A percentile compares a stretch with the other conserved stretches of the same genome.
Evolutionary conservation across 2,329 filamentous ascomycete genomes (phyloP).

Genomic region (Aspergillus sergii): DNA sequence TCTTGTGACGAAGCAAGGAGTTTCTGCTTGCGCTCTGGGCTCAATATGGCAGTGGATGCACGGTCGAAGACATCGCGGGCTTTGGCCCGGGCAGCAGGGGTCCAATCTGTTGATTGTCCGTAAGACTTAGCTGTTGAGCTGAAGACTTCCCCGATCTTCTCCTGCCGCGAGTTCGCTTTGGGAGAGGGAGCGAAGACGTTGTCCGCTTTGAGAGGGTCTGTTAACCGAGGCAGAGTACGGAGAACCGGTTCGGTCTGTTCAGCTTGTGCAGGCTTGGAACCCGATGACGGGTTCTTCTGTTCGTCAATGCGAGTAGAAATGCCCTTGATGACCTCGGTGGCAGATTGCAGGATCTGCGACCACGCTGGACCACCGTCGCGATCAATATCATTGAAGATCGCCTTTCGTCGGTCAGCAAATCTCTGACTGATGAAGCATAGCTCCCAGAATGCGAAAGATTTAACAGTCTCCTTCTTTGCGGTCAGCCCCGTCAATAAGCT

Average conservation of each 20-base stretch:
- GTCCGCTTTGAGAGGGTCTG: constrained; percentile 51
- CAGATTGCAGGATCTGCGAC: constrained; percentile 73
- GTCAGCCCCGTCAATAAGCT: constrained; percentile 82
- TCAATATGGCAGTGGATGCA: constrained; percentile 43
- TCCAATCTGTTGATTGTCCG: constrained; percentile 49
- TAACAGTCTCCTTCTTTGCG: constrained; percentile 76
- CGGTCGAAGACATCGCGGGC: constrained; percentile 41
- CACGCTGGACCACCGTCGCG: constrained; percentile 78
- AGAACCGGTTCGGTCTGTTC: constrained; percentile 45
- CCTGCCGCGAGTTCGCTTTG: constrained; percentile 37
- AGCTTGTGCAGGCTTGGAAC: constrained; percentile 41
- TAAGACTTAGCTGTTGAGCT: constrained; percentile 50
- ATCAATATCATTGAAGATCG: constrained; percentile 85
- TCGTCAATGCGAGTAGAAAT: constrained; percentile 69
- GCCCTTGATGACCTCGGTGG: constrained; percentile 68
- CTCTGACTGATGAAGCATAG: constrained; percentile 75
- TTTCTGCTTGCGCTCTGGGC: constrained; percentile 43
- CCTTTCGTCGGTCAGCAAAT: constrained; percentile 73
- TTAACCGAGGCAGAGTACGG: constrained; percentile 53
- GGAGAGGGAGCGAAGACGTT: constrained; percentile 50
- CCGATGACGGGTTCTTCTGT: constrained; percentile 53
- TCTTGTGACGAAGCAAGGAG: constrained; percentile 41
- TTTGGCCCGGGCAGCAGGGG: constrained; percentile 41
- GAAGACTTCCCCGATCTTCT: constrained; percentile 44
- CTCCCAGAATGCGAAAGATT: constrained; percentile 90